Base-by-base conservation (phyloP, 495 filamentous ascomycete species). In the Neurospora sp. region DNA sequence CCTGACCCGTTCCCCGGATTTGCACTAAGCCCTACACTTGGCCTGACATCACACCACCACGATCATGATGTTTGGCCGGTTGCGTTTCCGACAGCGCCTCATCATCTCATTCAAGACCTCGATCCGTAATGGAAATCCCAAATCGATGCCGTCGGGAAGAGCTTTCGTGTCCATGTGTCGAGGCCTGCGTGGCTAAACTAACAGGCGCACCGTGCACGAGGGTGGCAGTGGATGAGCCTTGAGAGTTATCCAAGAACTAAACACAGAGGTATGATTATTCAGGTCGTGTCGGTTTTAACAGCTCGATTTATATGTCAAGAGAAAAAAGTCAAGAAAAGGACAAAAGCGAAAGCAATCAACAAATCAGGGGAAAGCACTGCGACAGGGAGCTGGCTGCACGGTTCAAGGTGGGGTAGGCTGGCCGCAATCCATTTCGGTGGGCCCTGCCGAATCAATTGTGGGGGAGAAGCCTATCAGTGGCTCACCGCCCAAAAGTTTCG, bases 401-500 rank as follows among this genome's bases (percentile, higher is more conserved):
- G 22, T 35, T 65, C 53, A 65, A 35, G 27, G 53, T 65, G 53
- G 27, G 53, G 27, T 31, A 59, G 48, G 22, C 48, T 59, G 48
- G 48, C 48, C 48, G 48, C 14, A 65, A 35, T 65, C 53, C 53
- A 65, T 65, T 37, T 14, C 0, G 22, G 53, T 35, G 27, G 53
- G 27, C 3, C 53, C 53, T 35, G 53, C 53, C 53, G 6, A 65
- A 65, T 65, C 53, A 65, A 65, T 65, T 79, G 71, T 40, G 71
- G 65, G 65, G 65, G 68, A 69, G 7, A 53, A 40, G 35, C 41
- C 69, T 65, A 65, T 65, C 53, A 65, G 27, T 38, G 22, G 69
- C 9, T 41, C 68, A 73, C 71, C 71, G 71, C 71, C 71, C 71
- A 73, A 73, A 72, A 73, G 40, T 73, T 72, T 69, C 71, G 31